These are phyloP conservation scores for Saccharomycopsis sp. DNA, from an alignment of 805 yeast genomes.

Conservation along the genomic window DNA sequence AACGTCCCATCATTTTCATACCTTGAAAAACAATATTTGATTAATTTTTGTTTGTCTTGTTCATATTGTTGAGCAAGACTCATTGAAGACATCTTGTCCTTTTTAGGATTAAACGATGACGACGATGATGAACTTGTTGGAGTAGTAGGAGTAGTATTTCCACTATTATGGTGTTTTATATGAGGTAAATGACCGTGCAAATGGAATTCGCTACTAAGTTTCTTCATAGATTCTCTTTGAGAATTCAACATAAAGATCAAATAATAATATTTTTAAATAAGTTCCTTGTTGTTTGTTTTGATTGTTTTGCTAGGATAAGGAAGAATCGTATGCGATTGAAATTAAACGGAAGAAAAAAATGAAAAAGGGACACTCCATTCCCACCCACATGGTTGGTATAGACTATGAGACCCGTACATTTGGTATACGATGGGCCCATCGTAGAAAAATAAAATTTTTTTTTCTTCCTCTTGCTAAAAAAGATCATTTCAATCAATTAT, in stretches of 20 bases:
- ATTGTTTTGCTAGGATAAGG: no score
- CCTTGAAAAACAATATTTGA: constrained; percentile 43
- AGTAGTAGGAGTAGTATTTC: no score
- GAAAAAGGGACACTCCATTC: no score
- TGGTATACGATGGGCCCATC: not conserved
- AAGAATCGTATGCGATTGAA: no score
- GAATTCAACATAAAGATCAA: no score
- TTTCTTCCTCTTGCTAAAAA: not conserved
- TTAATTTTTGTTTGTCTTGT: constrained; percentile 42
- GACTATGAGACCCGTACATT: no score
- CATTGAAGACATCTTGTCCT: not conserved
- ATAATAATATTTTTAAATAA: no score
- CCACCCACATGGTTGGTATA: no score
- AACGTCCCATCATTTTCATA: constrained; percentile 36
- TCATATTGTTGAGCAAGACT: constrained; percentile 51
- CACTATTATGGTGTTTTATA: no score
- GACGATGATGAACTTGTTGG: not conserved
- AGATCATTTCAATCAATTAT: not conserved
- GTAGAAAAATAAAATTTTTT: not conserved
- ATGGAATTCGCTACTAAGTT: constrained; percentile 6
- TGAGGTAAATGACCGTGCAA: constrained; percentile 5
- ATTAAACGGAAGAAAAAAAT: no score
- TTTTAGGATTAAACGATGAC: no score
- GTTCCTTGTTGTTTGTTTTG: no score
- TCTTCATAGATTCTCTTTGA: constrained; percentile 9